Conservation (phyloP, 108 stramenopile genomes). For the Fragilaria radians region DNA sequence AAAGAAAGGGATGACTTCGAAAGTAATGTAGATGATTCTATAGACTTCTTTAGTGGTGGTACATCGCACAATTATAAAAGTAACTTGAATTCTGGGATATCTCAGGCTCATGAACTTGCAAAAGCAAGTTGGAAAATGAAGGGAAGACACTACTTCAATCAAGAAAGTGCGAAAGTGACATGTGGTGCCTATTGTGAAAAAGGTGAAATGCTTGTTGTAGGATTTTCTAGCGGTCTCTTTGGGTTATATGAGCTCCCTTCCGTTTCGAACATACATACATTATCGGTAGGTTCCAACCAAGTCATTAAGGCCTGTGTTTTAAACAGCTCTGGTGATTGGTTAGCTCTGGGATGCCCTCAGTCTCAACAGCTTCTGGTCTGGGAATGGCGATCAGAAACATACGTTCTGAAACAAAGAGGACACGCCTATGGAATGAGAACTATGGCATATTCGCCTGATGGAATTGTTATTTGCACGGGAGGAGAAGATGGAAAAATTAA, state of each 20-base stretch:
- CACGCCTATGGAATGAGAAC: conserved; percentile 92
- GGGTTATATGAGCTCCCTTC: conserved; percentile 94
- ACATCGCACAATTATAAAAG: background rate
- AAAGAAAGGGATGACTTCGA: conserved; percentile 35
- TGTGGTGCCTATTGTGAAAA: conserved; percentile 49
- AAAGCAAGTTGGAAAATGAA: conserved; percentile 51
- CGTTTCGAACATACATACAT: conserved; percentile 82
- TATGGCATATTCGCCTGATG: conserved; percentile 93
- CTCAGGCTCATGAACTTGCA: conserved; percentile 60
- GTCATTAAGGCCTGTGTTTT: conserved; percentile 74
- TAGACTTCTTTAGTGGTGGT: conserved; percentile 73
- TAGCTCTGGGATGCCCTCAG: conserved; percentile 90
- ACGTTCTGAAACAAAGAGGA: conserved; percentile 98
- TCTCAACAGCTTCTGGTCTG: conserved; percentile 95
- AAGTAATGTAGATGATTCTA: conserved; percentile 54
- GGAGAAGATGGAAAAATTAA: conserved; percentile 98
- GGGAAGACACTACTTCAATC: conserved; percentile 77
- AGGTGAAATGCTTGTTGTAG: conserved; percentile 73
- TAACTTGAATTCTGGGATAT: conserved; percentile 5
- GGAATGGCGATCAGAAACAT: conserved; percentile 99
- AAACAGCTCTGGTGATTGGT: conserved; percentile 91
- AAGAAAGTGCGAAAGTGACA: conserved; percentile 60
- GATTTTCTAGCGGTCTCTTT: conserved; percentile 91
- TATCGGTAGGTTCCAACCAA: conserved; percentile 70
- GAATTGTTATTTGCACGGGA: conserved; percentile 90